These are phyloP conservation scores for Chlorella variabilis DNA, from an alignment of 163 green algal genomes.

Conservation along the genomic window DNA sequence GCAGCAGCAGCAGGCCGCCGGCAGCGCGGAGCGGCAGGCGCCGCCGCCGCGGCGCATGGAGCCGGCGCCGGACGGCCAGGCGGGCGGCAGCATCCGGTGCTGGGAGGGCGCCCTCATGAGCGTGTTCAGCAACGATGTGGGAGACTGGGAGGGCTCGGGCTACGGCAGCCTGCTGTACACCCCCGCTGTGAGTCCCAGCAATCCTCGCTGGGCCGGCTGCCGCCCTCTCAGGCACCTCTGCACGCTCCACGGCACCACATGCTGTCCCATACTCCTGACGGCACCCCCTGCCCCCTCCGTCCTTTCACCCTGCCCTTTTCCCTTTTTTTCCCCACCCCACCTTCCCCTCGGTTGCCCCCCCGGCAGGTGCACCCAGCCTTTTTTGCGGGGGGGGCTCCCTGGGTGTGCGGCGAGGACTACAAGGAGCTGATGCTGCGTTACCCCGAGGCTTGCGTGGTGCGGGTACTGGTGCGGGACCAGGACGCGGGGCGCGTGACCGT, in stretches of 20 bases:
- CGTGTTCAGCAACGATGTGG: constrained; percentile 44
- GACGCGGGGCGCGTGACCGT: constrained; percentile 5
- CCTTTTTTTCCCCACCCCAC: neutral
- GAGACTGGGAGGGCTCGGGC: constrained; percentile 58
- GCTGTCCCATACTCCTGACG: too few species aligned
- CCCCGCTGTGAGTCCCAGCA: constrained; percentile 40
- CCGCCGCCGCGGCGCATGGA: constrained; percentile 1
- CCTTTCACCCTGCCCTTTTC: too few species aligned
- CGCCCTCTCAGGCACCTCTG: neutral
- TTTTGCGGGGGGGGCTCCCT: constrained; percentile 49
- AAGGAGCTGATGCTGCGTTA: constrained; percentile 55
- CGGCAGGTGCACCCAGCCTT: constrained; percentile 55
- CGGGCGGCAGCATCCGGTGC: constrained; percentile 32
- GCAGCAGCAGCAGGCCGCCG: neutral
- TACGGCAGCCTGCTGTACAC: constrained; percentile 72
- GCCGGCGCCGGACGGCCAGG: neutral
- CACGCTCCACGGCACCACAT: too few species aligned
- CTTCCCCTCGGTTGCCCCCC: neutral
- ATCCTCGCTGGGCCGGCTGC: too few species aligned
- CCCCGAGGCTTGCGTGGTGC: constrained; percentile 17
- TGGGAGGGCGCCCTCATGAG: constrained; percentile 69
- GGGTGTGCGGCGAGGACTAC: constrained; percentile 38
- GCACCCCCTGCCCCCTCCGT: too few species aligned
- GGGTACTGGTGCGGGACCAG: constrained; percentile 46
- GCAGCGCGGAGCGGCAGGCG: too few species aligned